Conservation (phyloP, 768 basidiomycete genomes). For the Podaxis rugospora region DNA sequence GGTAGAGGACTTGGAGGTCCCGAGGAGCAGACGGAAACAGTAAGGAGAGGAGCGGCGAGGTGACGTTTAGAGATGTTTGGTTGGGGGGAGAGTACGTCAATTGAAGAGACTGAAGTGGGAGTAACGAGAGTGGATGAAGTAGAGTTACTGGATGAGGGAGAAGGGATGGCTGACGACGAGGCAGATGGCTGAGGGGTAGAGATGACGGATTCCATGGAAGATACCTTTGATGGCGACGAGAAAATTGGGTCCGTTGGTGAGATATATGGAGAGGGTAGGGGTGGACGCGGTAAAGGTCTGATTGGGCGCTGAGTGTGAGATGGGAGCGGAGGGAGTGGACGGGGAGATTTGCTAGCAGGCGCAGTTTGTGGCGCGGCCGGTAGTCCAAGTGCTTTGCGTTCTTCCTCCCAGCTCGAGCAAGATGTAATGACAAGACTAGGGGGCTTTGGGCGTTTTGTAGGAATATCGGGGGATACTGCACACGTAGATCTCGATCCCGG, state of each 20-base stretch:
- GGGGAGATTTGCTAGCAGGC: neutral
- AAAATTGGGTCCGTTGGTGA: neutral
- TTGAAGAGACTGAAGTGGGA: neutral
- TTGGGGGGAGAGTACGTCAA: neutral
- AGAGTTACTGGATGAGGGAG: neutral
- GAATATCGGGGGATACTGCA: neutral
- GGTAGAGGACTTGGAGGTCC: slow-evolving; percentile 1
- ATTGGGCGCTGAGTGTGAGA: neutral
- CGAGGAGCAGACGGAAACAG: neutral
- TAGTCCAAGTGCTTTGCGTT: neutral
- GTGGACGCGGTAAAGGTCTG: slow-evolving; percentile 5
- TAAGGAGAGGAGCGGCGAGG: neutral
- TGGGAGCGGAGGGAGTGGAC: slow-evolving; percentile 5
- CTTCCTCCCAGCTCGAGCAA: neutral
- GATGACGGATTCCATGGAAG: neutral
- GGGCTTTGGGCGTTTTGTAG: slow-evolving; percentile 3
- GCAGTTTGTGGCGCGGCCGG: neutral
- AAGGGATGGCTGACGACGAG: neutral
- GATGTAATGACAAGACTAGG: neutral
- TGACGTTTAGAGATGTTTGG: neutral
- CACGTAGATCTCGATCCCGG: neutral
- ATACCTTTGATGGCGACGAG: neutral
- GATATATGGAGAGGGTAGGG: slow-evolving; percentile 2
- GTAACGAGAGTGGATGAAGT: neutral
- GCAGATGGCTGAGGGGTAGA: neutral